Base-by-base conservation (phyloP, 164 flowering plant genomes). In the Sextonia rubra region DNA sequence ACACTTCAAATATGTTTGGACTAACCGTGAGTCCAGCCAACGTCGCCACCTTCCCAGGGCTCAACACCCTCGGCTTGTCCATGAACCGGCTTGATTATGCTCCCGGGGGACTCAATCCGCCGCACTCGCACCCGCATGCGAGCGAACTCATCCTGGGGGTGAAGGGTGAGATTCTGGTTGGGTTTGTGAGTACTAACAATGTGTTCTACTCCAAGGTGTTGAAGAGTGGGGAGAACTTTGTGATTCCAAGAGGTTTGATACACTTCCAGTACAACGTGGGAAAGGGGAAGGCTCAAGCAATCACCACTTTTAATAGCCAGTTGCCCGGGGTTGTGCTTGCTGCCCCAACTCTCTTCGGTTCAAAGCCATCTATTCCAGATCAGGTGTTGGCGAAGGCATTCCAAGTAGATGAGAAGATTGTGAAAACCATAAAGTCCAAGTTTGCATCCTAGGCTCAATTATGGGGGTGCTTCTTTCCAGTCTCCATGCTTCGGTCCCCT, bases 61-160 rank as follows among this genome's bases (percentile, higher is more conserved):
- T 89, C 15, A 89, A 91, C 86, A 91, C 92, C 0, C 88, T 84
- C 0, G 94, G 94, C 12, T n/a, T 89, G 30, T 85, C 97, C 0
- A 87, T 88, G 89, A 88, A 87, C 77, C 77, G 92, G 0, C 88
- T 89, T 0, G 91, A 88, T 72, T 76, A 78, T 1, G 86, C 79
- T 0, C 83, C 84, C 0, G 89, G 88, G 0, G 93, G 93, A 2
- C 5, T 88, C 5, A 90, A 87, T 77, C 85, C 90, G 0, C 88
- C 89, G n/a, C 94, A 90, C 75, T 74, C 82, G 0, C 97, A 91
- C 66, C 97, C 97, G 23, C 90, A 87, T 0, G 83, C 91, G 0
- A 55, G 82, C 1, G 97, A 90, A 77, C 15, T 81, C 0, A 88
- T 84, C 7, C 73, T 90, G 20, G 82, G 83, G 58, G 71, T 89